Conservation (phyloP, 441 rosid genomes). For the Bocquillonia castaneifolia region DNA sequence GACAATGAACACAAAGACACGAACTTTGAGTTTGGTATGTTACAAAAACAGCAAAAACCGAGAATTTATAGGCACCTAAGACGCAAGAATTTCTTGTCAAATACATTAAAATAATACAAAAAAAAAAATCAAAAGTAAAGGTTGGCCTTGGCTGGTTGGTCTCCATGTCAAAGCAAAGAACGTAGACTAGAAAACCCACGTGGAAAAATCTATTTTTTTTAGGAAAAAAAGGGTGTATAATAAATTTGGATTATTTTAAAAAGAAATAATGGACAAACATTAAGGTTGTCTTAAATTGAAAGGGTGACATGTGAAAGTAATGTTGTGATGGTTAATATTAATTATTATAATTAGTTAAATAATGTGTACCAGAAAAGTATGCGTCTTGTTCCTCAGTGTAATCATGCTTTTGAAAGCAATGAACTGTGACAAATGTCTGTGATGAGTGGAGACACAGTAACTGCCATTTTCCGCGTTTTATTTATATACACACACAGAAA, state of each 20-base stretch:
- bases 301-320: too few relatives aligned
- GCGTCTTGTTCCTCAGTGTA: slow-evolving; percentile 11
- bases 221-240: too few relatives aligned
- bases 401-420: slow-evolving; percentile 26
- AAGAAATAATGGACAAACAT: too few relatives aligned
- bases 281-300: too few relatives aligned
- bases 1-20: too few relatives aligned
- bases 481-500: background rate
- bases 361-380: slow-evolving; percentile 24
- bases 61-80: slow-evolving; percentile 23
- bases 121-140: background rate
- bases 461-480: background rate
- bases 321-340: too few relatives aligned
- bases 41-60: slow-evolving; percentile 4
- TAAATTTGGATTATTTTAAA: too few relatives aligned
- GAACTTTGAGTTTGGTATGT: too few relatives aligned
- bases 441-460: too few relatives aligned
- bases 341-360: too few relatives aligned
- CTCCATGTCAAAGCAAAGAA: slow-evolving; percentile 23
- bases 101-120: background rate
- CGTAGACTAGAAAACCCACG: slow-evolving; percentile 19
- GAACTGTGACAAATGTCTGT: too few relatives aligned
- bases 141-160: background rate
- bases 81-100: background rate
- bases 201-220: slow-evolving; percentile 20